Evolutionary conservation across 2,329 filamentous ascomycete species (phyloP), one percentile per base, ranked within the genome.

Genomic region (Hymenotorrendiella dingleyae): DNA sequence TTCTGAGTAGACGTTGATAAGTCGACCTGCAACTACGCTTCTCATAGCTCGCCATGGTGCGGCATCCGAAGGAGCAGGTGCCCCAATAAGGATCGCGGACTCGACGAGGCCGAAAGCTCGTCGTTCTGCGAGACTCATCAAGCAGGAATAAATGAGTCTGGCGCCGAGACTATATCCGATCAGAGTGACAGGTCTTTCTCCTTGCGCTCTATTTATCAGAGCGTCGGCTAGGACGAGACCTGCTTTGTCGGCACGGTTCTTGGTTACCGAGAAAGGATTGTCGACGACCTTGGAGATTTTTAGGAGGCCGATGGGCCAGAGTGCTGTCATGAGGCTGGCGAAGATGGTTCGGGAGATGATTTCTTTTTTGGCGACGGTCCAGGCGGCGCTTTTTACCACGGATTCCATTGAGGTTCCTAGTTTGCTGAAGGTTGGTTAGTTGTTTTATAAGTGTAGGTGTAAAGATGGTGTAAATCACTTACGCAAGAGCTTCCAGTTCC

Each of bases 1-100:
- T 40, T 84, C 80, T 1, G 86, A 94, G 62, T 83, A 96, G 4
- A 93, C 88, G 54, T 96, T 97, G 58, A 96, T 74, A n/a, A 96
- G 71, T 17, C 89, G 79, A 0, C 90, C 89, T 29, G 80, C 75
- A 4, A 94, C 87, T 2, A 91, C 85, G 47, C 79, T 83, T 49
- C 86, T 82, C 58, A 96, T 74, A 6, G 79, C 73, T 22, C 84
- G 72, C 90, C 91, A 96, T 40, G 85, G 80, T 5, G 74, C 71
- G 2, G 73, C 74, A 20, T 84, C 76, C 1, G 84, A 80, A 0
- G 90, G 87, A 6, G 82, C 82, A 0, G 91, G 89, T 0, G 85
- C 76, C 1, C 91, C 91, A 61, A 96, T 87, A 40, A 97, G 61
- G 20, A 95, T 67, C 0, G 78, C 80, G 24, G 73, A 76, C 70